Base-by-base conservation (phyloP, 2,329 filamentous ascomycete genomes). In the Hypoxylon sp. region DNA sequence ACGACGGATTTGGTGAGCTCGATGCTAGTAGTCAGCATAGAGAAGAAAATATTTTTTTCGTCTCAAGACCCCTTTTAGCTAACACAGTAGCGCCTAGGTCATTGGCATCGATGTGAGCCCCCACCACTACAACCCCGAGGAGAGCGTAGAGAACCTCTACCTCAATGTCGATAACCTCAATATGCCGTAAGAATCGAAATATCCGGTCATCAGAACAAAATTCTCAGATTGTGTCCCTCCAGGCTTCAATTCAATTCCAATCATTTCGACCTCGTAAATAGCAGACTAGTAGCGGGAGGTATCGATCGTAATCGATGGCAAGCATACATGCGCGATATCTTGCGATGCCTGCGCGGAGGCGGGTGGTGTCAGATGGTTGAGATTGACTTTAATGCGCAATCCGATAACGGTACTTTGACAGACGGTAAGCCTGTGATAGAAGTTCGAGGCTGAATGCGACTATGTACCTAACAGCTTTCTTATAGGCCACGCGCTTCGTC, bases 291-390 rank as follows among this genome's bases (percentile, higher is more conserved):
- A 78, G 84, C 87, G 71, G 89, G 88, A 21, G 93, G 93, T 0
- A 92, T 97, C 74, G 86, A 94, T 75, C 82, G 84, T 63, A 82
- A 85, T 68, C 87, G 93, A 78, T 98, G 94, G 94, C 80, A 82
- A 61, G 85, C 85, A 32, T 97, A 97, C 79, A 80, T 97, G 70
- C 83, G 85, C 72, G 94, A 97, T 73, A 92, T 97, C 67, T 87
- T 88, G 71, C 85, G 88, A 21, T 86, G 93, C 8, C 82, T 94
- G 69, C 91, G 88, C 55, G 91, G 89, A 5, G 91, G 90, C 1
- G 94, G 94, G 1, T 97, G 93, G 93, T 87, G 92, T 65, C 93
- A 97, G 76, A 90, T 97, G 86, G 88, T 93, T n/a, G 94, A 97
- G 76, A 87, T 94, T 74, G 93, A 97, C 75, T 91, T 91, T 78